Evolutionary conservation across 176 grass and related monocot genomes (phyloP).

Genomic region (Oryza longistaminata): DNA sequence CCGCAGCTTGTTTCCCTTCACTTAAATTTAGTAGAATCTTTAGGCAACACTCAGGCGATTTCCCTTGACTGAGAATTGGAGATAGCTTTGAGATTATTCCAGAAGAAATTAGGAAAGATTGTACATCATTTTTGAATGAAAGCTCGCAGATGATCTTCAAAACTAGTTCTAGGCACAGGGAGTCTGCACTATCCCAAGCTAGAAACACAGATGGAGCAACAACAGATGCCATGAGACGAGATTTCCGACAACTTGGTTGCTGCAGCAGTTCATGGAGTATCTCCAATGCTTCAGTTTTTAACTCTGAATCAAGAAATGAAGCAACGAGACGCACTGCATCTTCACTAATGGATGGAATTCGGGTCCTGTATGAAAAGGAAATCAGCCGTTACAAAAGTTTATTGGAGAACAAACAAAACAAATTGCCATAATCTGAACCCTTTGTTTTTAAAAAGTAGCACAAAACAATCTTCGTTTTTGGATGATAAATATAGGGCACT

Average conservation of each 20-base stretch:
- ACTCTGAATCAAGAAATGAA: slow-evolving; percentile 62
- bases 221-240: slow-evolving; percentile 45
- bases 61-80: slow-evolving; percentile 48
- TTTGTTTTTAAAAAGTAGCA: neutral
- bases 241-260: slow-evolving; percentile 42
- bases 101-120: slow-evolving; percentile 48
- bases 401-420: neutral
- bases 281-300: slow-evolving; percentile 57
- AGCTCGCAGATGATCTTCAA: slow-evolving; percentile 67
- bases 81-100: slow-evolving; percentile 59
- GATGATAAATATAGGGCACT: neutral
- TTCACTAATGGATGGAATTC: slow-evolving; percentile 52
- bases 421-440: neutral
- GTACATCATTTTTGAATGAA: slow-evolving; percentile 48
- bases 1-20: slow-evolving; percentile 45
- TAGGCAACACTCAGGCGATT: slow-evolving; percentile 49
- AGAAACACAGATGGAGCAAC: slow-evolving; percentile 49
- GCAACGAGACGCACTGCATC: slow-evolving; percentile 48
- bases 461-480: neutral
- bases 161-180: slow-evolving; percentile 49
- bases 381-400: neutral
- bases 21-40: slow-evolving; percentile 62
- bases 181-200: slow-evolving; percentile 53
- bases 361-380: slow-evolving; percentile 43
- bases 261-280: slow-evolving; percentile 55